These are phyloP conservation scores for Dentiscutata heterogama DNA, from an alignment of 371 early-diverging fungal genomes.

Conservation along the genomic window DNA sequence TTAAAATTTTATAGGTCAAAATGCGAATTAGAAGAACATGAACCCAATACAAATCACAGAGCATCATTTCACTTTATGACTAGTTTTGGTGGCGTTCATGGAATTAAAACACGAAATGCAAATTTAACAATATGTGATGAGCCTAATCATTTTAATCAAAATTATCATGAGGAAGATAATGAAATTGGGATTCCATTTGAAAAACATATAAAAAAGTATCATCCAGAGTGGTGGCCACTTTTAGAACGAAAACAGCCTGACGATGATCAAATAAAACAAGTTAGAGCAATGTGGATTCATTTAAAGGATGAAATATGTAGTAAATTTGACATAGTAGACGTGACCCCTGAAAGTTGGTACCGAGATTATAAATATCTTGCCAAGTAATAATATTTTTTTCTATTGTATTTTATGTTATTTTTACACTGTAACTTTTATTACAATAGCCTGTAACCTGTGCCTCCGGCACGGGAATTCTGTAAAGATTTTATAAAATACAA, in stretches of 20 bases:
- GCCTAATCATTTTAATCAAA: too few relatives aligned
- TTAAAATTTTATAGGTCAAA: background rate
- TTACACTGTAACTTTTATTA: too few relatives aligned
- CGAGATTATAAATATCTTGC: too few relatives aligned
- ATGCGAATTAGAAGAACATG: background rate
- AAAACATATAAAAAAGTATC: background rate
- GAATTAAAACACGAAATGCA: background rate
- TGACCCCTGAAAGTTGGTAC: background rate
- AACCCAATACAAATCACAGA: background rate
- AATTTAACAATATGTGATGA: slow-evolving; percentile 15
- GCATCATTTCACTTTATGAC: background rate
- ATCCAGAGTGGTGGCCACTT: slow-evolving; percentile 1
- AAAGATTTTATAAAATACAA: too few relatives aligned
- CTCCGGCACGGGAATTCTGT: too few relatives aligned
- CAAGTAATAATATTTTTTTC: too few relatives aligned
- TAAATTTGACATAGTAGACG: background rate
- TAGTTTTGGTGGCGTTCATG: background rate
- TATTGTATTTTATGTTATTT: too few relatives aligned
- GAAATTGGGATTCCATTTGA: background rate
- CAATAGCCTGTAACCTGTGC: too few relatives aligned
- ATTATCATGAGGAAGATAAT: background rate
- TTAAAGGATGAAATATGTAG: slow-evolving; percentile 9
- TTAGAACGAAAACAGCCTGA: background rate
- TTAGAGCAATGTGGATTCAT: background rate
- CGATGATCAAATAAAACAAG: slow-evolving; percentile 5